Percentiles rank a stretch among this genome's conserved stretches.
phyloP scores from a whole-genome alignment of 805 yeast species.

The Kodamaea fukazawae region DNA sequence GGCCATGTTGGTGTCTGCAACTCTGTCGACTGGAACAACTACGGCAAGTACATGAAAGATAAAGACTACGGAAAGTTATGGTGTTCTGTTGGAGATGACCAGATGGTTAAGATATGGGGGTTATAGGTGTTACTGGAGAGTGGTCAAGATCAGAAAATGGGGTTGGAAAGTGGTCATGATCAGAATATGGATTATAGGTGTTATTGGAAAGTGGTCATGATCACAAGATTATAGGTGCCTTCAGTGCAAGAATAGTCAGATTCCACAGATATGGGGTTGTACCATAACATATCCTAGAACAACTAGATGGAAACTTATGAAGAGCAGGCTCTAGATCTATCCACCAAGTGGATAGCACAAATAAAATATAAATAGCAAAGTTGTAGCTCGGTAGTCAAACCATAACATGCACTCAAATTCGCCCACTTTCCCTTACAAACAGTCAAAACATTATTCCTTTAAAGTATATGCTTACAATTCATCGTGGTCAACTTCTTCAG shows the following conservation, averaged over 20 bases:
- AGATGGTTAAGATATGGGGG: conserved; percentile 68
- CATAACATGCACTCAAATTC: neutral
- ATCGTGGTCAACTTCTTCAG: conserved; percentile 27
- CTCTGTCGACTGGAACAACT: conserved; percentile 69
- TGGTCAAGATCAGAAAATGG: too few relatives aligned
- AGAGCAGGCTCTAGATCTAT: too few relatives aligned
- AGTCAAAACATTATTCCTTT: too few relatives aligned
- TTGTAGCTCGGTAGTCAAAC: neutral
- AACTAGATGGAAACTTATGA: too few relatives aligned
- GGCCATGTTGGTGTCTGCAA: conserved; percentile 71
- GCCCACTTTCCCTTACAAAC: neutral
- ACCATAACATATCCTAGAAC: neutral
- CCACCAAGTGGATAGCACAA: too few relatives aligned
- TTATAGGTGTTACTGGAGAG: conserved; percentile 2
- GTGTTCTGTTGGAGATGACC: conserved; percentile 87
- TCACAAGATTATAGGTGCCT: too few relatives aligned
- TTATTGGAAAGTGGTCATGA: too few relatives aligned
- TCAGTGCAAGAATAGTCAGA: too few relatives aligned
- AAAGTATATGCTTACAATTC: conserved; percentile 29
- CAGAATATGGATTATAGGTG: too few relatives aligned
- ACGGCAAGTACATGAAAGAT: conserved; percentile 14
- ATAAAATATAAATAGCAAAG: too few relatives aligned
- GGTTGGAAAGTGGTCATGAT: too few relatives aligned
- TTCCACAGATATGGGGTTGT: too few relatives aligned
- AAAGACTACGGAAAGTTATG: conserved; percentile 50